Evolutionary conservation across 2,329 filamentous ascomycete genomes (phyloP), one percentile per base, ranked within the genome.

Genomic region (Verticillium alfalfae): DNA sequence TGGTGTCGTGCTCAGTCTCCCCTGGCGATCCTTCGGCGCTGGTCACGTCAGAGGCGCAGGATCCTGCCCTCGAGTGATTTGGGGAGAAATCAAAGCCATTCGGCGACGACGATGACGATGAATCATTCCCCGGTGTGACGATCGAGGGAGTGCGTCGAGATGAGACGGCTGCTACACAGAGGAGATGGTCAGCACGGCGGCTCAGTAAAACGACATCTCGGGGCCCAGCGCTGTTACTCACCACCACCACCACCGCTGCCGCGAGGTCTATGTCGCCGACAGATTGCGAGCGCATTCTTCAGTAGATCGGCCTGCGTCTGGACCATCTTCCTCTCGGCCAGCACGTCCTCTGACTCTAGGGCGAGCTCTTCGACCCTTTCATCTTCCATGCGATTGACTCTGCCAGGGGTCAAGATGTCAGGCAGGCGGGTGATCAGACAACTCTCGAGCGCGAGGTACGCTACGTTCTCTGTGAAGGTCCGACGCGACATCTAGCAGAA

Each of bases 401-500:
- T 59, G 54, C 36, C 60, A 9, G 65, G 58, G 36, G 60, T 63
- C 57, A 70, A 66, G 36, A 70, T 64, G n/a, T 55, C 52, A 9
- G 69, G 63, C 1, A 73, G 65, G 49, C 70, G 66, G 8, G 64
- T 66, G 13, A 75, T 70, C 22, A 75, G 68, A 49, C 66, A 67
- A 26, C 64, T 64, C 62, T 76, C 73, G 49, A 76, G 65, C 2
- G 68, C 73, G 12, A 73, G 63, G 55, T 67, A 66, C 59, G 69
- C 66, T n/a, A 75, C 66, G 41, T 74, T 69, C 58, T 76, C 72
- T 5, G 73, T 65, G 49, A 74, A 69, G 13, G 66, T 67, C 31
- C 68, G 69, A 52, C 73, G 9, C 1, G 73, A 70, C n/a, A 75
- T 68, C 73, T 74, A 55, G 38, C 10, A 13, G 54, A 15, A 6